Evolutionary conservation across 106 monocot species (phyloP).

Genomic region (Dioscorea zingiberensis): DNA sequence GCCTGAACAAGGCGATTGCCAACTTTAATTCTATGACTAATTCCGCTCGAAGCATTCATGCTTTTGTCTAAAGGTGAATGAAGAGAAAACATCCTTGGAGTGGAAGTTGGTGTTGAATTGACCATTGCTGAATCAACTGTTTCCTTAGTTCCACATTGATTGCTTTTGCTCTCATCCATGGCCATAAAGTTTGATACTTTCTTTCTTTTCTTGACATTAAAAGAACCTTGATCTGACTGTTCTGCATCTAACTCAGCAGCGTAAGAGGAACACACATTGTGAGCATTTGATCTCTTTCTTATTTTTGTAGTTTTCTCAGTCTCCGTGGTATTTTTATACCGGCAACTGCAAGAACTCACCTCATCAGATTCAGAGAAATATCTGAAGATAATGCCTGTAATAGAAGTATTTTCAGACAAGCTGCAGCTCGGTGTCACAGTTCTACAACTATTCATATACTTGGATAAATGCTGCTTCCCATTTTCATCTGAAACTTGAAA

Average conservation of each 20-base stretch:
- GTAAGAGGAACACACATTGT: neutral
- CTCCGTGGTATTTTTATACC: neutral
- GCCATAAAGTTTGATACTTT: neutral
- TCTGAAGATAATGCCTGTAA: constrained; percentile 33
- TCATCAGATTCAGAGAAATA: constrained; percentile 37
- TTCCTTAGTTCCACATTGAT: neutral
- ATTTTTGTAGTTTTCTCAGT: neutral
- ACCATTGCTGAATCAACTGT: neutral
- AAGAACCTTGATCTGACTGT: too few species aligned
- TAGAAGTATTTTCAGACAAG: constrained; percentile 11
- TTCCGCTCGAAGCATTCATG: constrained; percentile 1
- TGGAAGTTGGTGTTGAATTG: neutral
- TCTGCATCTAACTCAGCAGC: neutral
- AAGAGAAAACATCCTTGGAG: neutral
- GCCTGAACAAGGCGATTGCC: constrained; percentile 27
- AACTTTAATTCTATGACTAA: constrained; percentile 10
- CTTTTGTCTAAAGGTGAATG: neutral
- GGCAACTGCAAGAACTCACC: constrained; percentile 9
- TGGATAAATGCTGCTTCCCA: neutral
- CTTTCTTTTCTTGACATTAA: neutral
- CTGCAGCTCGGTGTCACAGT: constrained; percentile 5
- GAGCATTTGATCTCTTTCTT: neutral
- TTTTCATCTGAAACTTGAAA: neutral
- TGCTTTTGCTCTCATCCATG: neutral
- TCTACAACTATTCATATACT: neutral